Percentiles rank a stretch among this genome's conserved stretches.
These are phyloP conservation scores for Annulohypoxylon bovei DNA, from an alignment of 495 filamentous ascomycete genomes.

Conservation along the genomic window DNA sequence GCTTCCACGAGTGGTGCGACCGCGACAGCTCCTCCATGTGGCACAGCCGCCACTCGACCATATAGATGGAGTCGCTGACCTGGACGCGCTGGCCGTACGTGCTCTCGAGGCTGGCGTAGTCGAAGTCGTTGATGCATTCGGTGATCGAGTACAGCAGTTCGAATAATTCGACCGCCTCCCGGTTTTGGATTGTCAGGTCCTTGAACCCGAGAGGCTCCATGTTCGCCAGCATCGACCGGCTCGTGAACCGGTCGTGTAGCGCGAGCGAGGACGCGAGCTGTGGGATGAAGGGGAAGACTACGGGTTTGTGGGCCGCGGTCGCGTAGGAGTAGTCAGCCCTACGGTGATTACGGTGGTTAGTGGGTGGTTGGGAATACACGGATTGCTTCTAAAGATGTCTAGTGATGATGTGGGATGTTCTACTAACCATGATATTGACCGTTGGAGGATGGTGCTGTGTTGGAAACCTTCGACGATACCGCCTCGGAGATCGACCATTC, in stretches of 20 bases:
- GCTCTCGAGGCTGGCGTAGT: constrained; percentile 39
- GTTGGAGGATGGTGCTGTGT: constrained; percentile 42
- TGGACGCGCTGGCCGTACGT: constrained; percentile 40
- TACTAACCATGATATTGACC: constrained; percentile 46
- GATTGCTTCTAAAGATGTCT: too few species aligned
- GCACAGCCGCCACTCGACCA: constrained; percentile 46
- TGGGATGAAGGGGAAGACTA: constrained; percentile 46
- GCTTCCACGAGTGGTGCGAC: constrained; percentile 20
- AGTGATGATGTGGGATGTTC: background rate
- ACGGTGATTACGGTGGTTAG: background rate
- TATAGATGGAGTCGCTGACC: constrained; percentile 47
- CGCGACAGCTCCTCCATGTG: constrained; percentile 37
- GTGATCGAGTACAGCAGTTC: constrained; percentile 44
- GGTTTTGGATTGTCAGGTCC: constrained; percentile 37
- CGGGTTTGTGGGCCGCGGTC: constrained; percentile 40
- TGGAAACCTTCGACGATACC: constrained; percentile 46
- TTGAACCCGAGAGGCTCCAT: constrained; percentile 27
- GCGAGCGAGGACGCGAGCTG: constrained; percentile 42
- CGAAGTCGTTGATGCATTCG: constrained; percentile 43
- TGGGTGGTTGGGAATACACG: background rate
- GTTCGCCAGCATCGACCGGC: constrained; percentile 33
- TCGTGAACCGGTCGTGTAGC: constrained; percentile 39
- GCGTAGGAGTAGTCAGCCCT: constrained; percentile 49
- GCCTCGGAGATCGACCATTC: constrained; percentile 45
- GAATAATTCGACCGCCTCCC: constrained; percentile 41